Evolutionary conservation across 2,329 filamentous ascomycete species (phyloP), one percentile per base, ranked within the genome.

Genomic region (Aspergillus fijiensis): DNA sequence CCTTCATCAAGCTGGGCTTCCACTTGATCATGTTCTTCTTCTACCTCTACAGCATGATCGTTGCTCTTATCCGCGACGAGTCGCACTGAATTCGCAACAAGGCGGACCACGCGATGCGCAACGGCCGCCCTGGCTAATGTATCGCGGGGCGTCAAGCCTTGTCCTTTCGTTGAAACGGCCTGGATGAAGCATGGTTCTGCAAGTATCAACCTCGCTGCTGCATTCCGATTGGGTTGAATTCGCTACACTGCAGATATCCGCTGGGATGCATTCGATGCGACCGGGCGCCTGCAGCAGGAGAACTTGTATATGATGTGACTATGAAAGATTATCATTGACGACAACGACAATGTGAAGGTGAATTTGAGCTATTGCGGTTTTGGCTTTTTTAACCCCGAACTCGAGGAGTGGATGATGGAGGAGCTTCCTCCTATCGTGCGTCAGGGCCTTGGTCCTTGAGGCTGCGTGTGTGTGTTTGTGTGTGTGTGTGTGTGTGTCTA

Each of bases 11-110:
- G 83, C 91, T 99, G 49, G 95, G 94, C 59, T 99, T 99, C 85
- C 95, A 99, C 80, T 84, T 99, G 62, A 79, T 99, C 81, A 97
- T 99, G 92, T 99, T 99, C 87, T 99, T 99, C 88, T 99, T 98
- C 87, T 99, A 99, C 82, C 89, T 99, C 59, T 96, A 96, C 86
- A 96, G 91, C 88, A 96, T 95, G 91, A 95, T 95, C 70, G 94
- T 97, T 66, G 94, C 95, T 67, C 85, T 99, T 65, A 99, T 99
- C 83, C 89, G 90, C 74, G 95, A 98, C 79, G 95, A 99, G 81
- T 87, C 90, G 62, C 86, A 92, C 79, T 96, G 89, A 88, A 69
- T 78, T 65, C 70, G 71, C 60, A 66, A 67, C 55, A 69, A 72
- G 68, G 69, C 74, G 69, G 74, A 72, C 58, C 63, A 75, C 70